Conservation (phyloP, 345 rosid species). For the Dipteronia dyeriana region DNA sequence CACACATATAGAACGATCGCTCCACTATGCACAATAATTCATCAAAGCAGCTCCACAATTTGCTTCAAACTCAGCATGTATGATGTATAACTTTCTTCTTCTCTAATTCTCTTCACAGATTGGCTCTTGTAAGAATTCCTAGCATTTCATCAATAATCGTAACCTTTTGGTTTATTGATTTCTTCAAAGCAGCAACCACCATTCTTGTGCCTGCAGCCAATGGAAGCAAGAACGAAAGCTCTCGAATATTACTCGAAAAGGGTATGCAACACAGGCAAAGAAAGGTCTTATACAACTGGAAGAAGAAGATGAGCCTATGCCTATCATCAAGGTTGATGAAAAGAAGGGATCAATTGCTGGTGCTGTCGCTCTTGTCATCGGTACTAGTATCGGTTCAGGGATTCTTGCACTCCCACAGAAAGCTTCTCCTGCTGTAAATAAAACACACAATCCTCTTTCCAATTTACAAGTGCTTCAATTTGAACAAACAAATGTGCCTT, state of each 20-base stretch:
- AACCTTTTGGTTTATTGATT: not conserved
- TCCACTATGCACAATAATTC: constrained; percentile 7
- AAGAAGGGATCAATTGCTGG: constrained; percentile 58
- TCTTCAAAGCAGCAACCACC: constrained; percentile 18
- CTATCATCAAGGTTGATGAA: constrained; percentile 10
- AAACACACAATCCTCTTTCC: not conserved
- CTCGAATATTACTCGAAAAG: constrained; percentile 6
- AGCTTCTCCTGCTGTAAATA: constrained; percentile 61
- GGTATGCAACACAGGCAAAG: constrained; percentile 18
- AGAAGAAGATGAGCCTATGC: constrained; percentile 14
- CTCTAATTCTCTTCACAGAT: too few relatives aligned
- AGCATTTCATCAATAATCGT: not conserved
- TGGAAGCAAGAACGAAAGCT: constrained; percentile 25
- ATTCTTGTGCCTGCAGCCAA: constrained; percentile 20
- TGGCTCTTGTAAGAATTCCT: not conserved
- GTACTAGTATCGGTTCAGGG: constrained; percentile 67
- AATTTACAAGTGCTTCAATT: too few relatives aligned
- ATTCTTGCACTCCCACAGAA: constrained; percentile 61
- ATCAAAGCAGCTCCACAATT: not conserved
- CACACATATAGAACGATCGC: not conserved
- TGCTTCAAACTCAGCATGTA: constrained; percentile 32
- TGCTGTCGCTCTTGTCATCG: constrained; percentile 60
- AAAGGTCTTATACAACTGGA: constrained; percentile 15
- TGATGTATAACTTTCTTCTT: not conserved
- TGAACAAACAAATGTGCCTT: too few relatives aligned